phyloP scores from a whole-genome alignment of 176 grass and related monocot genomes.

The Aegilops longissima region DNA sequence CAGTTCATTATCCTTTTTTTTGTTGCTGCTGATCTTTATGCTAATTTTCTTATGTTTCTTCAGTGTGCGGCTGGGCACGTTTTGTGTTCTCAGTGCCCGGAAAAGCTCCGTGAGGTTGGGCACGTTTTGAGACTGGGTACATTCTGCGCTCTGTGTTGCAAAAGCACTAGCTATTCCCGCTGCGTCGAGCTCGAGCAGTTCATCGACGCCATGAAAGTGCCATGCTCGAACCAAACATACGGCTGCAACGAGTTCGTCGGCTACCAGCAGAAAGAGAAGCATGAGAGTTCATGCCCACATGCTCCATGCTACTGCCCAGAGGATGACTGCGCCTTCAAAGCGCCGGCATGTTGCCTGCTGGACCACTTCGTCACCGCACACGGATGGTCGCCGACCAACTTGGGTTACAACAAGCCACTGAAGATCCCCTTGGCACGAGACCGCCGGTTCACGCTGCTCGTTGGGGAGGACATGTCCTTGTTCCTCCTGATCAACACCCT shows the following conservation, averaged over 20 bases:
- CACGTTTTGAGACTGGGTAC: background rate
- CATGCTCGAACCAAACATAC: slow-evolving; percentile 16
- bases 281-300: slow-evolving; percentile 10
- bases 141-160: background rate
- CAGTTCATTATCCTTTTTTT: background rate
- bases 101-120: background rate
- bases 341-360: slow-evolving; percentile 7
- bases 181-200: slow-evolving; percentile 19
- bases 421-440: background rate
- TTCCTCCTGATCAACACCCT: slow-evolving; percentile 19
- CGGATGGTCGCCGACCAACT: background rate
- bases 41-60: background rate
- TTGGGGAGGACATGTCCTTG: slow-evolving; percentile 26
- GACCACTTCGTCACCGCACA: slow-evolving; percentile 19
- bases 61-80: slow-evolving; percentile 16
- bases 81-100: background rate
- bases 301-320: slow-evolving; percentile 39
- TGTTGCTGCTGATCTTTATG: background rate
- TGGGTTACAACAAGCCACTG: background rate
- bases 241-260: slow-evolving; percentile 1
- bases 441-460: slow-evolving; percentile 3
- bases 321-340: background rate
- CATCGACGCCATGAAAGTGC: background rate
- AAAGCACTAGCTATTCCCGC: background rate
- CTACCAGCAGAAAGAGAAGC: slow-evolving; percentile 35